Evolutionary conservation across 192 early-diverging fungal species (phyloP), one percentile per base, ranked within the genome.

Genomic region (Coemansia sp.): DNA sequence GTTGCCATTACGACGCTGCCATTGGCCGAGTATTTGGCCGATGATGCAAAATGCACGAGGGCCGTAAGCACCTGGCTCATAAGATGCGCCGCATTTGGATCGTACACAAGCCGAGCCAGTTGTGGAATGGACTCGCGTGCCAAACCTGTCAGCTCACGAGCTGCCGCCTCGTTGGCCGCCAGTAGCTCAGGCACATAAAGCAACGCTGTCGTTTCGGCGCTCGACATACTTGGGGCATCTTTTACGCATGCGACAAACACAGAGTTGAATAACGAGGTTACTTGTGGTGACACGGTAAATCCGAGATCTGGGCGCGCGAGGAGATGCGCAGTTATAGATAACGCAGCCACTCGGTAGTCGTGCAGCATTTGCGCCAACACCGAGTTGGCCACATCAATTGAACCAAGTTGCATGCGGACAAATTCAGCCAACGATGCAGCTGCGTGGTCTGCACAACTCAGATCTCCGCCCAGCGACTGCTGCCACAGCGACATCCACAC

Each of bases 401-500:
- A 43, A 11, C 41, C 15, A 11, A 11, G 4, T 4, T 11, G 11
- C 9, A 9, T 43, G 15, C 12, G n/a, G 22, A 63, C 52, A 57
- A 66, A 70, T 5, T 17, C 39, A 5, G 15, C 23, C 50, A 70
- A 25, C 4, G 49, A 55, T n/a, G 8, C 7, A 0, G 65, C 54
- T 3, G 63, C 68, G 0, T 25, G 32, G 21, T 50, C 24, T 3
- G 59, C 7, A 4, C 45, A 14, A 0, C 35, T 60, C 25, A 10
- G 19, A 1, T 14, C 17, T 15, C 55, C 4, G 17, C 41, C 22
- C 59, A 76, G 9, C 19, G 65, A 63, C 56, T 60, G 55, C 10
- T 35, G 56, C 75, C 75, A 77, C 39, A 77, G 47, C 1, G 37
- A 58, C 35, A 77, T 61, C 75, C 75, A 77, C 48, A 77, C 37